Base-by-base conservation (phyloP, 306 rosid species). In the Prunus padus region DNA sequence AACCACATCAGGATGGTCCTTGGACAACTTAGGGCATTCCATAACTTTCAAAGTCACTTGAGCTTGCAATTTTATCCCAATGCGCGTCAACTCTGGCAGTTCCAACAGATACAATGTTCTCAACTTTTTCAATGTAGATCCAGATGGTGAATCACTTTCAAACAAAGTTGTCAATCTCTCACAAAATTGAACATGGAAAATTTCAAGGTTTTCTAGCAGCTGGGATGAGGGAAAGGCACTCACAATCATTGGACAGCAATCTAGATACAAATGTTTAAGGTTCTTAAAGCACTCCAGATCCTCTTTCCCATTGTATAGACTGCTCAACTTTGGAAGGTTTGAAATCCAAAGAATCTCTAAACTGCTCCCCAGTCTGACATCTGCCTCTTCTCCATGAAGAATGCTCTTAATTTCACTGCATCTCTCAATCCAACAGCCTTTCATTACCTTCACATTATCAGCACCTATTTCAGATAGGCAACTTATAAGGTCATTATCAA, bases 261-360 rank as follows among this genome's bases (percentile, higher is more conserved):
- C 81, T 30, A 81, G 62, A 78, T 71, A 78, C 40, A 84, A 54
- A 23, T 75, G 46, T 50, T 20, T 70, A 18, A 81, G 83, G 47
- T 81, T 81, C 78, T 11, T 28, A 30, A 84, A 20, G 77, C 64
- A 49, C 52, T 40, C 52, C 0, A 57, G 4, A 40, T 57, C 72
- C 30, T 2, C n/a, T n/a, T 23, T 16, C 50, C 52, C 74, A 13
- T 12, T 11, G 65, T 60, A 46, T 31, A 81, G 66, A 52, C 37
- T 31, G 47, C 8, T 54, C 71, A 84, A 67, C 11, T 4, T 37
- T 9, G 81, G 88, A 71, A 84, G 81, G 67, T 81, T 78, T 57
- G 85, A 84, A 12, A 76, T 26, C 85, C 85, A 75, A n/a, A 81
- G 33, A 26, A 65, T 73, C 79, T 82, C 85, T 22, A 84, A 61